Base-by-base conservation (phyloP, 306 rosid species). In the Dryas drummondii region DNA sequence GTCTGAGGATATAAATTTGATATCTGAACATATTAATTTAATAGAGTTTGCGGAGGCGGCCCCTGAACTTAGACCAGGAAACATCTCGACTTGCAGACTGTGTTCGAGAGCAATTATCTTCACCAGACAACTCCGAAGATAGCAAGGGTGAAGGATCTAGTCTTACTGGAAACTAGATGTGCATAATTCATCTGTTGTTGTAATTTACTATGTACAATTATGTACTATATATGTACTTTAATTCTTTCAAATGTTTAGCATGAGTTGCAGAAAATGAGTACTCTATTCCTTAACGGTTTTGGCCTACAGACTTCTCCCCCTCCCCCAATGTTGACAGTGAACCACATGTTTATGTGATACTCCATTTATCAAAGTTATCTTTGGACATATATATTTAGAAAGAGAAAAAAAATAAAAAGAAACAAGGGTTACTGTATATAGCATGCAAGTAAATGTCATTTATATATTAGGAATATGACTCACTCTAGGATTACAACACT, bases 1-100 rank as follows among this genome's bases (percentile, higher is more conserved):
- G 32, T 40, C 48, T 17, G 15, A 11, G 10, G 17, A 59, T 70
- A 46, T 68, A 68, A 79, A 56, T 26, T 49, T 74, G 27, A 55
- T 7, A 19, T 5, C 13, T 4, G 1, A 4, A 37, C 45, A 61
- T 4, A 40, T 5, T 65, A n/a, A 17, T 47, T 78, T 47, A 48
- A 12, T 83, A 94, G 99, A 85, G 96, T 82, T 76, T 92, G 74
- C 73, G 58, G 78, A 87, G 99, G 87, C 88, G 80, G 62, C 88
- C 90, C 53, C 83, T 94, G 48, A 86, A 88, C 55, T 73, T 79
- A 70, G 83, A 94, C 51, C 86, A 81, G 81, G 92, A 90, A 74
- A 91, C 91, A 44, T 85, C 85, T 56, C 72, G 82, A 81, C 97
- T 94, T 12, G 96, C 85, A 44, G 72, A 88, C 59, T 52, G 52